Conservation (phyloP, 1,139 yeast species). For the Magnusiomyces suaveolens region DNA sequence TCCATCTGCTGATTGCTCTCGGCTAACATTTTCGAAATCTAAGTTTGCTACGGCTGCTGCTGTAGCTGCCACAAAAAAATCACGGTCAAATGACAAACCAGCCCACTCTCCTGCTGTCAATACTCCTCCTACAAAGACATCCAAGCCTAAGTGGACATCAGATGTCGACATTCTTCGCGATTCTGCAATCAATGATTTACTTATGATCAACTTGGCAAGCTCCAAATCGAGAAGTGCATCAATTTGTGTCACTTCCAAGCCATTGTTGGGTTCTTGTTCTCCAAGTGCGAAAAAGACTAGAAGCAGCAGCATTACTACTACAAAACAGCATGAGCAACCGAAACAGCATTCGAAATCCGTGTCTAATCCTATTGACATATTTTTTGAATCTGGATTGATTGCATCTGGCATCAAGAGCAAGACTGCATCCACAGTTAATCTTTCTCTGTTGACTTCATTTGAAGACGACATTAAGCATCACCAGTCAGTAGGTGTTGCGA, state of each 20-base stretch:
- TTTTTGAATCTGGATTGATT: background rate
- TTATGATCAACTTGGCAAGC: constrained; percentile 10
- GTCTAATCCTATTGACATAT: background rate
- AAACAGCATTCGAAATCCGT: background rate
- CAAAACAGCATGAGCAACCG: background rate
- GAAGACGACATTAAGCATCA: background rate
- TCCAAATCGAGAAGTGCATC: background rate
- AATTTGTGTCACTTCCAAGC: background rate
- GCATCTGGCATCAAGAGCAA: background rate
- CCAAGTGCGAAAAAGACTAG: background rate
- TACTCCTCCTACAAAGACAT: background rate
- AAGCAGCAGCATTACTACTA: background rate
- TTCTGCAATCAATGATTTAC: constrained; percentile 11
- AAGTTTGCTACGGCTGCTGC: background rate
- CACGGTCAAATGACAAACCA: background rate
- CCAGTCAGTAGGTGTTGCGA: no score
- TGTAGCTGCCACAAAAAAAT: background rate
- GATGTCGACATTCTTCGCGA: constrained; percentile 9
- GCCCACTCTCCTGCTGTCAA: no score
- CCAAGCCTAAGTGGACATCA: background rate
- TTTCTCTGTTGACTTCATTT: background rate
- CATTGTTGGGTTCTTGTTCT: background rate
- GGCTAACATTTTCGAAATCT: background rate
- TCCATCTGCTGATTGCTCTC: background rate
- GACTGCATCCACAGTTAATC: background rate